Evolutionary conservation across 2,329 filamentous ascomycete species (phyloP).

Genomic region (Plectosphaerella cucumerina): DNA sequence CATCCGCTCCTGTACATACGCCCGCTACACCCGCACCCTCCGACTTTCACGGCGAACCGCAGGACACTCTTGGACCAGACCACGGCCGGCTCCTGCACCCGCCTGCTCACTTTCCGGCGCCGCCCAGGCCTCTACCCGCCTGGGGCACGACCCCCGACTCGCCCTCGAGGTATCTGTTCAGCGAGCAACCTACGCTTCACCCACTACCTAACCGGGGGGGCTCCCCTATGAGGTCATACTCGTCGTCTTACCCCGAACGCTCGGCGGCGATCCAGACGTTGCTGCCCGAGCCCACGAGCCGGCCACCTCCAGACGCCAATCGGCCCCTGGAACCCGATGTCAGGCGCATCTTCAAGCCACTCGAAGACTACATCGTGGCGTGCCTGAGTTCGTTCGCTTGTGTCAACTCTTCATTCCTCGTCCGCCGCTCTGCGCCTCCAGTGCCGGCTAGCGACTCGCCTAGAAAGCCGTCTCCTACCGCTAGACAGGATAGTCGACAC

Average conservation of each 20-base stretch:
- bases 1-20: not conserved
- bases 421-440: constrained; percentile 19
- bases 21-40: no score
- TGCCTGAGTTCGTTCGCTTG: constrained; percentile 67
- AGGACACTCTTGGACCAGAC: no score
- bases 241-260: constrained; percentile 40
- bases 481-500: constrained; percentile 20
- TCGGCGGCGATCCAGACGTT: constrained; percentile 17
- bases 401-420: constrained; percentile 73
- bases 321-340: constrained; percentile 27
- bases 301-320: constrained; percentile 6
- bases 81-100: no score
- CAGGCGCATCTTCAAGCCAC: constrained; percentile 64
- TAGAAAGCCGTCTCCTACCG: not conserved
- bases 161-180: constrained; percentile 23
- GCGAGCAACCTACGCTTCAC: constrained; percentile 31
- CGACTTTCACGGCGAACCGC: no score
- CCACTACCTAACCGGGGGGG: constrained; percentile 22
- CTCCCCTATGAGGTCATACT: constrained; percentile 31
- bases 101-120: no score
- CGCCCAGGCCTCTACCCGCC: no score
- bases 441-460: constrained; percentile 1
- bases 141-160: not conserved
- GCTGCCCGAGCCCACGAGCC: constrained; percentile 9
- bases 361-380: constrained; percentile 73